Evolutionary conservation across 2,329 filamentous ascomycete species (phyloP).

Genomic region (Plectosphaerella plurivora): DNA sequence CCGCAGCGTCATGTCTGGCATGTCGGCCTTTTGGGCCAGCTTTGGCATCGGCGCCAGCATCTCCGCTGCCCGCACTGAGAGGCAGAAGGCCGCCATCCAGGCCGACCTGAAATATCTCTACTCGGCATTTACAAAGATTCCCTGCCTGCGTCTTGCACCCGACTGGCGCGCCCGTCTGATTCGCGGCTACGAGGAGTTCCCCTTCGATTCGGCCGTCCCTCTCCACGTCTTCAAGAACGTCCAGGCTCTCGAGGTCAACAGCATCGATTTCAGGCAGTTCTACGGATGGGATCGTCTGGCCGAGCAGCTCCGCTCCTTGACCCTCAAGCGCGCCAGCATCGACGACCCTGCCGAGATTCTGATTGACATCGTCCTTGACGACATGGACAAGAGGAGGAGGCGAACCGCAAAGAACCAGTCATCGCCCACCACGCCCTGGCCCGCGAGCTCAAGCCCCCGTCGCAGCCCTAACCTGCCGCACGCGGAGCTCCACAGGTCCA

Average conservation of each 20-base stretch:
- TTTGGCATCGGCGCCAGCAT: slow-evolving; percentile 79
- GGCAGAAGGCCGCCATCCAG: slow-evolving; percentile 80
- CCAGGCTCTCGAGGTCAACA: slow-evolving; percentile 87
- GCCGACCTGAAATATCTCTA: slow-evolving; percentile 93
- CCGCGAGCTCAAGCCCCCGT: slow-evolving; percentile 49
- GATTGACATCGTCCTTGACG: slow-evolving; percentile 90
- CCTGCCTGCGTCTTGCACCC: slow-evolving; percentile 82
- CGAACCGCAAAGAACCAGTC: slow-evolving; percentile 82
- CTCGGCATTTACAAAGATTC: slow-evolving; percentile 97
- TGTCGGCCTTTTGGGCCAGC: slow-evolving; percentile 89
- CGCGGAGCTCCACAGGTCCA: slow-evolving; percentile 62
- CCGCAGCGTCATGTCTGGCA: slow-evolving; percentile 93
- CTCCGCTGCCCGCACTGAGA: slow-evolving; percentile 77
- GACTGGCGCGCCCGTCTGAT: slow-evolving; percentile 90
- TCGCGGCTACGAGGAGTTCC: slow-evolving; percentile 92
- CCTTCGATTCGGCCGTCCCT: slow-evolving; percentile 94
- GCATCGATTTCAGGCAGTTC: slow-evolving; percentile 94
- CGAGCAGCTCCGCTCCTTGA: slow-evolving; percentile 86
- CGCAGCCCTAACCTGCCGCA: slow-evolving; percentile 61
- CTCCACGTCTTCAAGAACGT: slow-evolving; percentile 97
- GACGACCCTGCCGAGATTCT: slow-evolving; percentile 89
- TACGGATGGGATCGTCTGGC: slow-evolving; percentile 94
- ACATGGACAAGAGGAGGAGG: slow-evolving; percentile 87
- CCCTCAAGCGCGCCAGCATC: slow-evolving; percentile 79
- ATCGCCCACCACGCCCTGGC: slow-evolving; percentile 72